A percentile compares a stretch with the other conserved stretches of the same genome.
Evolutionary conservation across 2,329 filamentous ascomycete species (phyloP).

Genomic region (Bipolaris cookei): DNA sequence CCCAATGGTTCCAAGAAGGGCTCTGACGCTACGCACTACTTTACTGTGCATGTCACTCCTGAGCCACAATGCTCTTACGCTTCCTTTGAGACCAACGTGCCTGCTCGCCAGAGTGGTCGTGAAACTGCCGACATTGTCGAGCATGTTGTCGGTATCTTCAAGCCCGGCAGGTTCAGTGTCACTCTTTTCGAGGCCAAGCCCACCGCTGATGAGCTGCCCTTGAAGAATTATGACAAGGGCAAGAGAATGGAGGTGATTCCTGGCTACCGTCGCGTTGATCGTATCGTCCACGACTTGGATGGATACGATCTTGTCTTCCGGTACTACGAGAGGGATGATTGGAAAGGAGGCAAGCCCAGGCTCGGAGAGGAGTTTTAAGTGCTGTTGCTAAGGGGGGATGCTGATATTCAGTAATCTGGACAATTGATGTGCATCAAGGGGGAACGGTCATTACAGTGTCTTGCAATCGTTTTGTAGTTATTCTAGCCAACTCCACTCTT

Average conservation of each 20-base stretch:
- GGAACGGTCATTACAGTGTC: conserved; percentile 12
- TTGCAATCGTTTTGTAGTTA: background rate
- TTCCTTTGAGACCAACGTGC: conserved; percentile 98
- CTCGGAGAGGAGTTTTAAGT: conserved; percentile 58
- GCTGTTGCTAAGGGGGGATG: background rate
- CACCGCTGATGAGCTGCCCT: conserved; percentile 50
- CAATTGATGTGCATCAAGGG: background rate
- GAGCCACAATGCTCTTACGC: conserved; percentile 97
- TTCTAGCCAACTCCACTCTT: background rate
- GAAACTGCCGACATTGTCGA: conserved; percentile 90
- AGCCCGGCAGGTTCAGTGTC: conserved; percentile 95
- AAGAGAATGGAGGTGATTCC: conserved; percentile 75
- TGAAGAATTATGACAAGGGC: conserved; percentile 47
- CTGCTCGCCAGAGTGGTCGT: conserved; percentile 82
- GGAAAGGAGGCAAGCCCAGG: conserved; percentile 68
- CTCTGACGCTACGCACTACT: conserved; percentile 72
- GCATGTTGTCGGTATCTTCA: conserved; percentile 94
- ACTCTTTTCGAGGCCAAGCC: conserved; percentile 93
- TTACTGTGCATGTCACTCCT: conserved; percentile 97
- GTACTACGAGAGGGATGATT: conserved; percentile 92
- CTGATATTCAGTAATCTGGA: background rate
- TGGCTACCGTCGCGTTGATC: conserved; percentile 88
- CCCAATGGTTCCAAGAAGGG: conserved; percentile 53
- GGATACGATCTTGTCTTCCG: conserved; percentile 97
- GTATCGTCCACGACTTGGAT: conserved; percentile 96